Percentiles rank a stretch among this genome's conserved stretches.
phyloP scores from a whole-genome alignment of 1,284 basidiomycete species.

The Lentinula novae-zelandiae region DNA sequence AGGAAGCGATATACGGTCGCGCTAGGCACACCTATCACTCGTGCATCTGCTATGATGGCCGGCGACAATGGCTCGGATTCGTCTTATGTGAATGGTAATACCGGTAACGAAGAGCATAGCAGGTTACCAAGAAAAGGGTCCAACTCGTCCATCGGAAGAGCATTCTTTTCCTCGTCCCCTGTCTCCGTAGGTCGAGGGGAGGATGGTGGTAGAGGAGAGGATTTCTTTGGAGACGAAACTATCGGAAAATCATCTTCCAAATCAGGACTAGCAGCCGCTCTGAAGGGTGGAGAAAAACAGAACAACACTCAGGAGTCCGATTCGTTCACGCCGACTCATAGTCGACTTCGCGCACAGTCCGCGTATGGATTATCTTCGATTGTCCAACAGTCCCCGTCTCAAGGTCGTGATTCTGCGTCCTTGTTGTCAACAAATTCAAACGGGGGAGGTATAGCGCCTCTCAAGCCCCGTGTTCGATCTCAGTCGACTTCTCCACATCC shows the following conservation, averaged over 20 bases:
- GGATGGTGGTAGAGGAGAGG: constrained; percentile 28
- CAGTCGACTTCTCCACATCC: constrained; percentile 6
- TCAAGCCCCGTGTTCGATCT: not conserved
- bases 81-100: constrained; percentile 19
- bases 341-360: constrained; percentile 47
- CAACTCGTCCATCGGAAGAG: constrained; percentile 30
- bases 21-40: constrained; percentile 58
- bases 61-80: constrained; percentile 30
- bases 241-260: constrained; percentile 52
- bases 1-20: constrained; percentile 80
- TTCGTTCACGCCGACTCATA: constrained; percentile 25
- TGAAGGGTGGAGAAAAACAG: constrained; percentile 12
- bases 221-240: constrained; percentile 43
- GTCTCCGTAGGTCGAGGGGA: constrained; percentile 18
- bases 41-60: constrained; percentile 25
- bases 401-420: not conserved
- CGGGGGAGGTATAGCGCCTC: not conserved
- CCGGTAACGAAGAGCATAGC: not conserved
- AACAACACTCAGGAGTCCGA: not conserved
- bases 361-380: constrained; percentile 41
- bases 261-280: constrained; percentile 11
- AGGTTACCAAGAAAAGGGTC: constrained; percentile 19
- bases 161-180: constrained; percentile 40
- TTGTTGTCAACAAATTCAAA: not conserved
- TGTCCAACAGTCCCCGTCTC: constrained; percentile 18